Evolutionary conservation across 169 alveolate species (phyloP).

Genomic region (Cryptosporidium sp.): DNA sequence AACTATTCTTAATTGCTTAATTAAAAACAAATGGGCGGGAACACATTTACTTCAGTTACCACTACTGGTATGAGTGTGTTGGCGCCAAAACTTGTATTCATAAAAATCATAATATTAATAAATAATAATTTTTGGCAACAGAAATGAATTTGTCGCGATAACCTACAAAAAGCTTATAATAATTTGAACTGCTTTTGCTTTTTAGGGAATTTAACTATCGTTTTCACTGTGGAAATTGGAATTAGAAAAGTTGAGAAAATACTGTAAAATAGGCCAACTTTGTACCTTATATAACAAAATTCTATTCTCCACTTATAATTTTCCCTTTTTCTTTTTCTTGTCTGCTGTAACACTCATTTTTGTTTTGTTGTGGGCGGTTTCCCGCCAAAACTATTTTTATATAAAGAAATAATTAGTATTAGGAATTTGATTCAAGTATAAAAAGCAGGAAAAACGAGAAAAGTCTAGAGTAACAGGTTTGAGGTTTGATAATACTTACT

Average conservation of each 20-base stretch:
- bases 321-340: background rate
- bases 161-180: background rate
- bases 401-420: background rate
- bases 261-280: too few species aligned
- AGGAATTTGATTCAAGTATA: background rate
- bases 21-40: background rate
- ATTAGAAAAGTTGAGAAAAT: too few species aligned
- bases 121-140: too few species aligned
- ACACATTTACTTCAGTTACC: background rate
- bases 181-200: too few species aligned
- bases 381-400: background rate
- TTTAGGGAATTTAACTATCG: too few species aligned
- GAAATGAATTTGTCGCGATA: background rate
- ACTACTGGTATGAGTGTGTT: background rate
- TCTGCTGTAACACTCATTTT: background rate
- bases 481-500: background rate
- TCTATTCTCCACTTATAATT: too few species aligned
- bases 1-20: background rate
- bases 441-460: background rate
- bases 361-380: background rate
- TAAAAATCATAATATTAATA: too few species aligned
- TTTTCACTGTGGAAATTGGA: background rate
- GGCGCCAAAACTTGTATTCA: slow-evolving; percentile 2
- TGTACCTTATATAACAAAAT: too few species aligned
- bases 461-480: background rate